A percentile compares a stretch with the other conserved stretches of the same genome.
phyloP scores from a whole-genome alignment of 2,329 filamentous ascomycete species.

The Rhinocladiella similis region DNA sequence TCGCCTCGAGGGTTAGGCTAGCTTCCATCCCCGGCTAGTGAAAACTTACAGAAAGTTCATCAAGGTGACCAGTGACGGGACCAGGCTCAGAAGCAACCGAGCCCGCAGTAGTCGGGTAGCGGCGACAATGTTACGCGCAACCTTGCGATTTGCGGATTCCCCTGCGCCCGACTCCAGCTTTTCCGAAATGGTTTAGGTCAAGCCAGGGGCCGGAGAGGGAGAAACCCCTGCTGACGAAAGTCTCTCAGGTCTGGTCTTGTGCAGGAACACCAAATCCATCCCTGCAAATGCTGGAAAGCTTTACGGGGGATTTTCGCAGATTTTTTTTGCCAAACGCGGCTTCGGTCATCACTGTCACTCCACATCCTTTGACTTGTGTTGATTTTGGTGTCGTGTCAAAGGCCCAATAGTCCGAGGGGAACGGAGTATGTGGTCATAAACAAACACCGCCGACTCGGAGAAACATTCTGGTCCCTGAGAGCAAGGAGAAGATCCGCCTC shows the following conservation, averaged over 20 bases:
- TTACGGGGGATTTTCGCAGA: conserved; percentile 4
- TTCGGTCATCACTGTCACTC: neutral
- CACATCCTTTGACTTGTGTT: neutral
- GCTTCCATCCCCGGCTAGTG: neutral
- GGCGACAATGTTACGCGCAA: conserved; percentile 3
- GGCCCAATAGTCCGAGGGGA: neutral
- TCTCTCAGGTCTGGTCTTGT: conserved; percentile 1
- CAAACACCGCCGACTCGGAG: neutral
- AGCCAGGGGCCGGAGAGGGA: neutral
- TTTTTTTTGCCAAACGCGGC: conserved; percentile 1
- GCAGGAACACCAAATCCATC: conserved; percentile 9
- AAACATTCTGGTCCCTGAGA: neutral
- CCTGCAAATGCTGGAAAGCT: conserved; percentile 6
- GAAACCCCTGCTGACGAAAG: neutral
- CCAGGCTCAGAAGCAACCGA: neutral
- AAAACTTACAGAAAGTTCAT: neutral
- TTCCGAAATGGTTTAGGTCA: neutral
- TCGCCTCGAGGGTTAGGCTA: neutral
- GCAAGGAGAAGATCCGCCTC: neutral
- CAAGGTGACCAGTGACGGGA: neutral
- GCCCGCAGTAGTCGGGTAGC: neutral
- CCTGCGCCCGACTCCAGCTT: conserved; percentile 2
- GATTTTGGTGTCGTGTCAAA: neutral
- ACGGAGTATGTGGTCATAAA: neutral
- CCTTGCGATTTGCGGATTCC: conserved; percentile 10